phyloP scores from a whole-genome alignment of 1,284 basidiomycete genomes.

The Microbotryomycetes sp. region DNA sequence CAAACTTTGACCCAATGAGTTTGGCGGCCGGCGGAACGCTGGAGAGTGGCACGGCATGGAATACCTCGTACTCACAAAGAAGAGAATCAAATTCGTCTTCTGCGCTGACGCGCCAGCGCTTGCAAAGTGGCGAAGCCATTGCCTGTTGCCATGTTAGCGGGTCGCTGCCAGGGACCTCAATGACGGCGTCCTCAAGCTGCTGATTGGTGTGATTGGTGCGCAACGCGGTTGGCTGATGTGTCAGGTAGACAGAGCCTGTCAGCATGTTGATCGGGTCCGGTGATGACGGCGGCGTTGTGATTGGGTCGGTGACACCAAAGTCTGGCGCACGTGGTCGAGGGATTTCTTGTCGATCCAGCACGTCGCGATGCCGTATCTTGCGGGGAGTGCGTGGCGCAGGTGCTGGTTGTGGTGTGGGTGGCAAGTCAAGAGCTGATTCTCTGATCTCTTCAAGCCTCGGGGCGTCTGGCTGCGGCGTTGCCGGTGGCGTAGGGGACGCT shows the following conservation, averaged over 20 bases:
- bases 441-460: background rate
- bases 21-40: conserved; percentile 32
- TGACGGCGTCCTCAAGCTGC: background rate
- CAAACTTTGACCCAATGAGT: conserved; percentile 41
- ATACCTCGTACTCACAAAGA: background rate
- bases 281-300: background rate
- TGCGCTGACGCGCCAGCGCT: background rate
- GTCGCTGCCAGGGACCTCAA: background rate
- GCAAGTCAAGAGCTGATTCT: too few relatives aligned
- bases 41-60: background rate
- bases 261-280: conserved; percentile 1
- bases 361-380: background rate
- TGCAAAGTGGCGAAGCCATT: background rate
- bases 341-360: background rate
- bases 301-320: background rate
- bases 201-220: background rate
- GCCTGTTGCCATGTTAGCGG: background rate
- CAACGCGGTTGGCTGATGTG: background rate
- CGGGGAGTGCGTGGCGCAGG: background rate
- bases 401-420: background rate
- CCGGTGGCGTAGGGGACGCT: too few relatives aligned
- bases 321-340: background rate
- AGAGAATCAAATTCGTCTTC: background rate
- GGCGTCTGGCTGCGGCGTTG: background rate
- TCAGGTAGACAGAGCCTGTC: background rate